Evolutionary conservation across 495 filamentous ascomycete species (phyloP).

Genomic region (Penicillium coprophilum): DNA sequence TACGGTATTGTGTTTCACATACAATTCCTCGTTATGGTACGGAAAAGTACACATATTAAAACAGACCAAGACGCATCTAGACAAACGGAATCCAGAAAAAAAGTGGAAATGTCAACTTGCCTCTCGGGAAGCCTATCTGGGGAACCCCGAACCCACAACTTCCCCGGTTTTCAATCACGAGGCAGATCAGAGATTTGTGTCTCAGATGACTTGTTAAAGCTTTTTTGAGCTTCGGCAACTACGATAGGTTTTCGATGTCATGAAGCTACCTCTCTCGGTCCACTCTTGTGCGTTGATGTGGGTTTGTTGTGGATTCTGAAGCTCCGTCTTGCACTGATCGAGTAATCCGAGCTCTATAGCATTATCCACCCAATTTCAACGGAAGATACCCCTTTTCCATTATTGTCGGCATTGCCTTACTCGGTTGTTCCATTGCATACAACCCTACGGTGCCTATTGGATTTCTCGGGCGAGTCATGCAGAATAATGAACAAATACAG

Average conservation of each 20-base stretch:
- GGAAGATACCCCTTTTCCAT: neutral
- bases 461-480: neutral
- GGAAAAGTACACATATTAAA: slow-evolving; percentile 12
- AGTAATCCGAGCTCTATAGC: slow-evolving; percentile 21
- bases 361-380: too few species aligned
- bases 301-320: slow-evolving; percentile 10
- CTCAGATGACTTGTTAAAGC: slow-evolving; percentile 17
- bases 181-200: slow-evolving; percentile 18
- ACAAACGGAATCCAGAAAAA: neutral
- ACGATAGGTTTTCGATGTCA: neutral
- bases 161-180: slow-evolving; percentile 17
- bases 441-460: neutral
- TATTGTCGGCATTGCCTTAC: slow-evolving; percentile 4
- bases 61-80: slow-evolving; percentile 11
- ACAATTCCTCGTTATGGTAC: slow-evolving; percentile 29
- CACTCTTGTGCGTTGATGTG: neutral
- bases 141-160: slow-evolving; percentile 20
- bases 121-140: slow-evolving; percentile 31
- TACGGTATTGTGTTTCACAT: slow-evolving; percentile 23
- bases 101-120: slow-evolving; percentile 8
- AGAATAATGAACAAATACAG: neutral
- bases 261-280: neutral
- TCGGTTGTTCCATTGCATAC: neutral
- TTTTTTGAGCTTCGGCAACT: neutral
- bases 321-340: slow-evolving; percentile 14